Conservation (phyloP, 2,329 filamentous ascomycete genomes). For the Delphinella strobiligena region DNA sequence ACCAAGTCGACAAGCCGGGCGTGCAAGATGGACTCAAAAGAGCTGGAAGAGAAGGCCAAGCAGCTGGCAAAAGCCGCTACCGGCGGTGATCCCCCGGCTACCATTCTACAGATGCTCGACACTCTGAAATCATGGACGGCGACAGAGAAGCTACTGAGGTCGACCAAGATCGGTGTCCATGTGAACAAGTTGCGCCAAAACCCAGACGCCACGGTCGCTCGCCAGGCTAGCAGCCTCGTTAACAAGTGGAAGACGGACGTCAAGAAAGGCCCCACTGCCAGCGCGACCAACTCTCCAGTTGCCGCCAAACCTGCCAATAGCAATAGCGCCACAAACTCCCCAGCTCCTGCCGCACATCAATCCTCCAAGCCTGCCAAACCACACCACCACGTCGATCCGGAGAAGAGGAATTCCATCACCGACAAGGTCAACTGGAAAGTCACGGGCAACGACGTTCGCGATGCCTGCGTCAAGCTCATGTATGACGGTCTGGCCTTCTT, state of each 20-base stretch:
- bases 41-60: conserved; percentile 66
- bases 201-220: conserved; percentile 60
- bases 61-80: conserved; percentile 67
- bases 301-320: conserved; percentile 32
- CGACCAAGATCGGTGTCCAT: conserved; percentile 81
- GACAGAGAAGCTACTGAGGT: conserved; percentile 80
- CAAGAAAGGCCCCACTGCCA: conserved; percentile 34
- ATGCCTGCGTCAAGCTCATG: conserved; percentile 79
- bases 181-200: conserved; percentile 78
- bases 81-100: conserved; percentile 61
- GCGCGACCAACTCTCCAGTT: conserved; percentile 30
- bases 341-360: conserved; percentile 14
- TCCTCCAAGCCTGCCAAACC: conserved; percentile 30
- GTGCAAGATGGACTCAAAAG: conserved; percentile 68
- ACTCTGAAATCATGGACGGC: conserved; percentile 71
- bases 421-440: conserved; percentile 69
- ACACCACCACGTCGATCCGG: conserved; percentile 47
- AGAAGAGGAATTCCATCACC: conserved; percentile 71
- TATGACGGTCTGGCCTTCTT: conserved; percentile 84
- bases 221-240: conserved; percentile 70
- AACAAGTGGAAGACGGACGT: conserved; percentile 77
- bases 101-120: conserved; percentile 61
- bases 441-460: conserved; percentile 61
- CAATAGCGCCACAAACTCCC: conserved; percentile 29
- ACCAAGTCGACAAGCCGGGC: too few species aligned